A percentile compares a stretch with the other conserved stretches of the same genome.
Conservation (phyloP, 2,329 filamentous ascomycete genomes). For the Aureobasidium namibiae region DNA sequence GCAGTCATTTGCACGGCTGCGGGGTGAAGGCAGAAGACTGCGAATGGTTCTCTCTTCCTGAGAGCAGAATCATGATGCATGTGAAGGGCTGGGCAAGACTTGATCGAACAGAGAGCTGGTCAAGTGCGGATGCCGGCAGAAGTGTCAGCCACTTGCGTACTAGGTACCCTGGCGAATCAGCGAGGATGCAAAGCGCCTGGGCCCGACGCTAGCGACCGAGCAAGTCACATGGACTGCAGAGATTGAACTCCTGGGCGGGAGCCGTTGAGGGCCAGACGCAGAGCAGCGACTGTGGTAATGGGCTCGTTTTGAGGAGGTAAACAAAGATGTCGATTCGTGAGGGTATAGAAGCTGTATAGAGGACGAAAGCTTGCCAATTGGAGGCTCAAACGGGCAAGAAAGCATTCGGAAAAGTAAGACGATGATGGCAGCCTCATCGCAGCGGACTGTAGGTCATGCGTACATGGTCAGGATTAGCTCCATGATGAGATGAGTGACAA, state of each 20-base stretch:
- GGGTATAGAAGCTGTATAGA: not conserved
- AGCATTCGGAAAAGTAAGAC: not conserved
- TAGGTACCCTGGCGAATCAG: conserved; percentile 3
- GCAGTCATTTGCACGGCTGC: not conserved
- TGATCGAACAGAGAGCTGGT: not conserved
- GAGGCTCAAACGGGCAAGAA: not conserved
- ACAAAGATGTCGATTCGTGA: not conserved
- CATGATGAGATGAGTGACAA: conserved; percentile 10
- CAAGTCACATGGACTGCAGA: conserved; percentile 10
- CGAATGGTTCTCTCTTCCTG: not conserved
- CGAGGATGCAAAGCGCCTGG: conserved; percentile 3
- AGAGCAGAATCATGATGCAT: conserved; percentile 6
- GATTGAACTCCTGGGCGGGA: conserved; percentile 8
- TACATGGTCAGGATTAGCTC: conserved; percentile 5
- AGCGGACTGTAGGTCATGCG: not conserved
- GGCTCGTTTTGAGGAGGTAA: not conserved
- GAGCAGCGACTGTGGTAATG: not conserved
- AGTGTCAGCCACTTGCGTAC: conserved; percentile 12
- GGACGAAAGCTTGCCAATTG: not conserved
- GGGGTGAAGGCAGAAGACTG: not conserved
- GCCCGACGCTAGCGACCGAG: conserved; percentile 9
- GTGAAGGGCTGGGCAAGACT: not conserved
- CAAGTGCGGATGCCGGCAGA: conserved; percentile 10
- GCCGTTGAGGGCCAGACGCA: conserved; percentile 11
- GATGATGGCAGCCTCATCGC: not conserved